Evolutionary conservation across 1,284 basidiomycete species (phyloP).

Genomic region (Schizopora paradoxa): DNA sequence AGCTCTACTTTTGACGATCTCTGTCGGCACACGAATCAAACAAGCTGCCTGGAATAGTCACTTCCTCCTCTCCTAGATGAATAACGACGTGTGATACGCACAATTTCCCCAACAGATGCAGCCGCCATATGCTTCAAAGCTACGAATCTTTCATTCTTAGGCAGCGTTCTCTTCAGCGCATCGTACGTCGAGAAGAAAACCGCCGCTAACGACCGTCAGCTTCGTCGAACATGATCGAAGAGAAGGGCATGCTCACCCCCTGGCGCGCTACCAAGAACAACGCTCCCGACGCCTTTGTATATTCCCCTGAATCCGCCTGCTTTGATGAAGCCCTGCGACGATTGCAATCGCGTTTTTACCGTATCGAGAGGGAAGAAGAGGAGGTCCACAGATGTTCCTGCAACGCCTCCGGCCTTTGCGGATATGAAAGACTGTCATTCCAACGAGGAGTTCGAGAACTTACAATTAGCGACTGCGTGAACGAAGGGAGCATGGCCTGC

Average conservation of each 20-base stretch:
- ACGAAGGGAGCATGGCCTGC: no score
- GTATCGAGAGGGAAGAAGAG: constrained; percentile 97
- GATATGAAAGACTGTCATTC: constrained; percentile 1
- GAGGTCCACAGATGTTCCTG: constrained; percentile 88
- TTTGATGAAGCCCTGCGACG: constrained; percentile 77
- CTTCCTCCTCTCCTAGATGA: constrained; percentile 28
- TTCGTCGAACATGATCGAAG: neutral
- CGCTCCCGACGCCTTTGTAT: constrained; percentile 93
- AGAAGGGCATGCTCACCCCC: constrained; percentile 59
- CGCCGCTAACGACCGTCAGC: constrained; percentile 56
- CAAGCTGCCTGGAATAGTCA: constrained; percentile 70
- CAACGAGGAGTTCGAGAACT: constrained; percentile 10
- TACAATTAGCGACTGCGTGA: constrained; percentile 39
- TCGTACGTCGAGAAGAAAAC: constrained; percentile 97
- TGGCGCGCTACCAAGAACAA: constrained; percentile 92
- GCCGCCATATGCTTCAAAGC: constrained; percentile 78
- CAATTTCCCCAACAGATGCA: constrained; percentile 81
- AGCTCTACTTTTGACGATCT: constrained; percentile 85
- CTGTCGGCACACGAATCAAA: constrained; percentile 89
- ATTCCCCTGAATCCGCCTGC: constrained; percentile 91
- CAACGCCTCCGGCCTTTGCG: constrained; percentile 74
- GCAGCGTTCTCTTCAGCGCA: constrained; percentile 72
- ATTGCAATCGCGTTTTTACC: constrained; percentile 91
- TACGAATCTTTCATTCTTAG: constrained; percentile 50
- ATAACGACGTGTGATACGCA: constrained; percentile 35